Evolutionary conservation across 352 stramenopile species (phyloP), one percentile per base, ranked within the genome.

Genomic region (Phytopythium aichiense): DNA sequence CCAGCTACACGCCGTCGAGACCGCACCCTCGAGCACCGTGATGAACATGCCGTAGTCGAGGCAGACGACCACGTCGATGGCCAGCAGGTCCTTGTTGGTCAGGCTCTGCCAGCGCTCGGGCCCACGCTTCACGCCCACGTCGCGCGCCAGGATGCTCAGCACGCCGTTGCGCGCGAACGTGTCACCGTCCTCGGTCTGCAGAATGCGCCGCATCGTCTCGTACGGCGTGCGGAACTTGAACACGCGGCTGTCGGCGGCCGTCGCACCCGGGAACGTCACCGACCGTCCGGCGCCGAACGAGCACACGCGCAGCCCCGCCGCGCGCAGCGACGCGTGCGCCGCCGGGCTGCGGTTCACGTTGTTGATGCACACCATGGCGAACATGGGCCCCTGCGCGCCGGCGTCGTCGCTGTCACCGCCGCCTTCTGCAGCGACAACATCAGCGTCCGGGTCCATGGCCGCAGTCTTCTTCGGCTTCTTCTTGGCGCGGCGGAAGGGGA

Each of bases 311-410:
- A 95, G 52, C 0, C 87, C 86, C 9, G 74, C 79, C 7, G 69
- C 58, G 15, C 71, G 64, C 52, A 95, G 63, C 38, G 68, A 66
- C 33, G 72, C 77, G 63, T 95, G 86, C 35, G 87, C 87, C 31
- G 84, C 86, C 31, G 87, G 81, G 66, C 84, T 94, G 45, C 86
- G 78, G 61, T 95, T 95, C 38, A 95, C 87, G 65, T 95, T 95
- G 73, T 92, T 94, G 35, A 71, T 79, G 66, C 87, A 95, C 38
- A 95, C 77, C 70, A 95, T 86, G n/a, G 84, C 81, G 61, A 95
- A 95, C 55, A 60, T 52, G 25, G 55, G 37, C 0, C 43, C n/a
- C 8, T 23, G 33, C 25, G 25, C 25, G 25, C 25, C 38, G 37
- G 37, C 37, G 13, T 42, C 8, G 7, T 6, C 15, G 4, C 25